These are phyloP conservation scores for Malus asiatica DNA, from an alignment of 306 rosid species.

Conservation along the genomic window DNA sequence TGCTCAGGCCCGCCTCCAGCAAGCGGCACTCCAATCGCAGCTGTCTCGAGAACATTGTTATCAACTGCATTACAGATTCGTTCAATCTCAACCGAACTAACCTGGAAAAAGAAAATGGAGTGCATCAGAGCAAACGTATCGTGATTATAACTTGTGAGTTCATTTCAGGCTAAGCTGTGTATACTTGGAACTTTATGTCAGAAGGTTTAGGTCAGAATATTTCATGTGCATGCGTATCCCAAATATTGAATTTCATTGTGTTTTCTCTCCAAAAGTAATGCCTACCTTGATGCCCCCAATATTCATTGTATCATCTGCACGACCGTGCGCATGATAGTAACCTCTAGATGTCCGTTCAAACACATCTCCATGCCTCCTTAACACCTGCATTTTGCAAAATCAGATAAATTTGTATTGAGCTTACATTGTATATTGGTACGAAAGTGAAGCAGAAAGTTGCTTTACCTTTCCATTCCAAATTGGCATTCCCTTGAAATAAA, in stretches of 20 bases:
- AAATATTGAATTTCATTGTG: background rate
- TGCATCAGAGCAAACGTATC: background rate
- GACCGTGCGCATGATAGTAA: constrained; percentile 92
- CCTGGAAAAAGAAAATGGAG: constrained; percentile 41
- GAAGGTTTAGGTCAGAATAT: background rate
- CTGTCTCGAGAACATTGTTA: constrained; percentile 63
- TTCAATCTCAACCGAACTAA: constrained; percentile 93
- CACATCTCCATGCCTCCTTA: constrained; percentile 91
- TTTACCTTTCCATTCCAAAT: constrained; percentile 65
- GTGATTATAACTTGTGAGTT: background rate
- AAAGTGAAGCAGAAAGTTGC: constrained; percentile 19
- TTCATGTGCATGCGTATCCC: background rate
- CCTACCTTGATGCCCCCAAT: constrained; percentile 95
- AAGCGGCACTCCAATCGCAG: constrained; percentile 92
- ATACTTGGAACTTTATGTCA: too few relatives aligned
- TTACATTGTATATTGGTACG: background rate
- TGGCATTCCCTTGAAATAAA: constrained; percentile 92
- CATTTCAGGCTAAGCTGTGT: background rate
- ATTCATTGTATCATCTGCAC: constrained; percentile 97
- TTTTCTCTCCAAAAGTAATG: background rate
- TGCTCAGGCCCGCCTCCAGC: constrained; percentile 85
- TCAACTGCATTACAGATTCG: constrained; percentile 78
- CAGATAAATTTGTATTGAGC: constrained; percentile 7
- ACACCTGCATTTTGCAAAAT: constrained; percentile 40
- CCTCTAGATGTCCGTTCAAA: constrained; percentile 74